phyloP scores from a whole-genome alignment of 2,329 filamentous ascomycete species.

The Aspergillus ustus region DNA sequence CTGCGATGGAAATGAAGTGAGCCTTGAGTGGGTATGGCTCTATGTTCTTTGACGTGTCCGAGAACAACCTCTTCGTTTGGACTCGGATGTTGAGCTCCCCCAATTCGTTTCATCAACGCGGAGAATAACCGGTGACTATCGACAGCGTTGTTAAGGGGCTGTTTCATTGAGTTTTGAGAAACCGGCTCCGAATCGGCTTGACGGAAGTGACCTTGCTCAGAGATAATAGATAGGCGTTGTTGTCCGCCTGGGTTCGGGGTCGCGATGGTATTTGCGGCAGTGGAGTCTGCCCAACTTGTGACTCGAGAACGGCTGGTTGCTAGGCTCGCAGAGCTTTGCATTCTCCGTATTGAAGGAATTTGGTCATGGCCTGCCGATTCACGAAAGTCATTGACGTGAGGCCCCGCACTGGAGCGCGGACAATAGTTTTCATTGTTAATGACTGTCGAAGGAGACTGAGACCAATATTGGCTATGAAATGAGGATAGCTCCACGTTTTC shows the following conservation, averaged over 20 bases:
- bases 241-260: conserved; percentile 37
- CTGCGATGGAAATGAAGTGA: conserved; percentile 32
- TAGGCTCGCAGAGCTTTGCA: conserved; percentile 39
- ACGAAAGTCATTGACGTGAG: background rate
- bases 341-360: conserved; percentile 28
- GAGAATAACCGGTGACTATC: conserved; percentile 49
- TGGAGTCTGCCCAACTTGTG: conserved; percentile 56
- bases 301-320: conserved; percentile 48
- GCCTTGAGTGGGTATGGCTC: conserved; percentile 34
- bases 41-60: conserved; percentile 38
- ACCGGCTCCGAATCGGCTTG: background rate
- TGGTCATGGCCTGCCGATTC: conserved; percentile 9
- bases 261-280: conserved; percentile 46
- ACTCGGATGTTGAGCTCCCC: conserved; percentile 24
- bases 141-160: conserved; percentile 30
- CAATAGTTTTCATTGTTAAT: conserved; percentile 15
- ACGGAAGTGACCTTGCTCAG: conserved; percentile 43
- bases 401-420: background rate
- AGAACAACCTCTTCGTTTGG: conserved; percentile 31
- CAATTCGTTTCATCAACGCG: conserved; percentile 49
- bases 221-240: conserved; percentile 49
- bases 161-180: conserved; percentile 19
- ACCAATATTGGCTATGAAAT: conserved; percentile 22
- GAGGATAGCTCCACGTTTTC: conserved; percentile 31
- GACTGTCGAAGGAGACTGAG: background rate